These are phyloP conservation scores for Xerocomellus chrysenteron DNA, from an alignment of 768 basidiomycete genomes.

Conservation along the genomic window DNA sequence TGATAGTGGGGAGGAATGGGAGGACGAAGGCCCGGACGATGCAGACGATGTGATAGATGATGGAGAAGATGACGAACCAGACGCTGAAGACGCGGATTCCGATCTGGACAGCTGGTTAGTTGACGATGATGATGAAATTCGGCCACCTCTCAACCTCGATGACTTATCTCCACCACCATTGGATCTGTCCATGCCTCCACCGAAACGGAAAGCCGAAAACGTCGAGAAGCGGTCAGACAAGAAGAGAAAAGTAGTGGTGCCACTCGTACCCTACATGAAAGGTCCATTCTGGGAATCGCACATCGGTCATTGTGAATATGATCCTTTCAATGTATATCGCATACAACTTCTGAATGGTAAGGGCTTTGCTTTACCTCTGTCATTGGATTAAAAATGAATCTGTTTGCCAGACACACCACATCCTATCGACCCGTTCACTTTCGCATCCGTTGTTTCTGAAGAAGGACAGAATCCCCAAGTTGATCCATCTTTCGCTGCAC, in stretches of 20 bases:
- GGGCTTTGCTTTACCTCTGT: slow-evolving; percentile 13
- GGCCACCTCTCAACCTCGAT: slow-evolving; percentile 41
- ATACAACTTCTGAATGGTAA: slow-evolving; percentile 86
- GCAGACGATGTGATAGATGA: slow-evolving; percentile 71
- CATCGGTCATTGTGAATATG: slow-evolving; percentile 65
- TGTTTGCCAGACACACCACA: slow-evolving; percentile 59
- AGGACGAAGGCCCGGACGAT: slow-evolving; percentile 74
- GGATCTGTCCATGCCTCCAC: slow-evolving; percentile 37
- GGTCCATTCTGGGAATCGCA: slow-evolving; percentile 79
- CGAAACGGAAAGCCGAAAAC: slow-evolving; percentile 69
- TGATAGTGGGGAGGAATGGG: slow-evolving; percentile 97
- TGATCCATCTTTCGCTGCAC: slow-evolving; percentile 45
- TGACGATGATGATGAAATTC: slow-evolving; percentile 72
- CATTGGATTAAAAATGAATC: slow-evolving; percentile 1
- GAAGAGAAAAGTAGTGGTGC: slow-evolving; percentile 75
- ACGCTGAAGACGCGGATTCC: slow-evolving; percentile 48
- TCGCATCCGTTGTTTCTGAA: slow-evolving; percentile 51
- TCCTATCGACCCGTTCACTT: slow-evolving; percentile 78
- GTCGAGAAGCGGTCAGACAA: slow-evolving; percentile 48
- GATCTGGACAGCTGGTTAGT: slow-evolving; percentile 45
- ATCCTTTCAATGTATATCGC: slow-evolving; percentile 69
- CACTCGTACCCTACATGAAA: slow-evolving; percentile 76
- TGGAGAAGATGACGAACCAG: slow-evolving; percentile 65
- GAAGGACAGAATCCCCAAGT: slow-evolving; percentile 24
- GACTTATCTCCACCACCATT: slow-evolving; percentile 33